Conservation (phyloP, 208 protist genomes). For the Angomonas ambiguus region DNA sequence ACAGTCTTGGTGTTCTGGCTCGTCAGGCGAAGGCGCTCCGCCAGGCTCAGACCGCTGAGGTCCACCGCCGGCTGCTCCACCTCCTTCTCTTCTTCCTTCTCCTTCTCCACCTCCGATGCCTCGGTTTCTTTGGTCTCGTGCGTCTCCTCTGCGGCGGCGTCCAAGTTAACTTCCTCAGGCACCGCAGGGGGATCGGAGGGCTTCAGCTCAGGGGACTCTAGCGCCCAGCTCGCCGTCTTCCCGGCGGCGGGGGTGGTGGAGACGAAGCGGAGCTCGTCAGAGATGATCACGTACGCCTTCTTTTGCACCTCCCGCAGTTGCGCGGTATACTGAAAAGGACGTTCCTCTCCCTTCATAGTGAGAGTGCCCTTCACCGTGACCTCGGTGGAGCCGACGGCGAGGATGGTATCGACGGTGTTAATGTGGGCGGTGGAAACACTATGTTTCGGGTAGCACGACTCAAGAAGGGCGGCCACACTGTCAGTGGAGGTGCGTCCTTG, state of each 20-base stretch:
- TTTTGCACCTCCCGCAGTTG: constrained; percentile 45
- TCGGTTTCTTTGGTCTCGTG: neutral
- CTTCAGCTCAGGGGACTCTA: constrained; percentile 28
- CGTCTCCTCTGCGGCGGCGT: constrained; percentile 11
- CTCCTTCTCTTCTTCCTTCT: constrained; percentile 8
- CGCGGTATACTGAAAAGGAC: constrained; percentile 60
- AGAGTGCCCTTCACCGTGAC: constrained; percentile 36
- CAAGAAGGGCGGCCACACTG: constrained; percentile 30
- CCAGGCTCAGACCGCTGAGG: constrained; percentile 13
- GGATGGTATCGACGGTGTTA: constrained; percentile 21
- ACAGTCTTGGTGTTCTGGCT: neutral
- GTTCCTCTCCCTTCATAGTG: neutral
- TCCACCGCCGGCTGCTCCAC: too few relatives aligned
- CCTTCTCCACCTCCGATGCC: neutral
- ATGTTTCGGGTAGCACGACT: constrained; percentile 17
- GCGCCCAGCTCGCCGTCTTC: constrained; percentile 27
- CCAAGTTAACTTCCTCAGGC: neutral
- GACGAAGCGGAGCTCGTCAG: constrained; percentile 34
- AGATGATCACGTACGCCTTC: constrained; percentile 50
- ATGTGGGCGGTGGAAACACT: constrained; percentile 29
- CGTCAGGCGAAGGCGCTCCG: constrained; percentile 18
- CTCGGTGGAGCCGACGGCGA: constrained; percentile 28
- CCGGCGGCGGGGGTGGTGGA: neutral
- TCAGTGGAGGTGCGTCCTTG: constrained; percentile 21
- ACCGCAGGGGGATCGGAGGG: neutral